Conservation (phyloP, 352 stramenopile genomes). For the Pythium utonaiense region DNA sequence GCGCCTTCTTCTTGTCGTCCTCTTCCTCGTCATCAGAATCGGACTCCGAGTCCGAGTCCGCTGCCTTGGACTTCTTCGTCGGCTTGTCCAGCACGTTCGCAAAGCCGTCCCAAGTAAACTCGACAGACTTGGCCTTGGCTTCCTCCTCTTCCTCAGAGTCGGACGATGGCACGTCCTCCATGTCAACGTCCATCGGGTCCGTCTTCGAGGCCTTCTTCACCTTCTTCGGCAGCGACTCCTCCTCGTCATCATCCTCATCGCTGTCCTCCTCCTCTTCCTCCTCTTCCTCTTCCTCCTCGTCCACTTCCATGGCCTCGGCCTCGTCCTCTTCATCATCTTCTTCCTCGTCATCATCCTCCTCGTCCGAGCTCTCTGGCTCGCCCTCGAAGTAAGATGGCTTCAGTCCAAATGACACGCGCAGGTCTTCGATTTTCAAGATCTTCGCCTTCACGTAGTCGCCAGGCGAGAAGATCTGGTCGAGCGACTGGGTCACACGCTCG, state of each 20-base stretch:
- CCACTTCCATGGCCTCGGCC: slow-evolving; percentile 31
- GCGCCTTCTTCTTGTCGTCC: slow-evolving; percentile 60
- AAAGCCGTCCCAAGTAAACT: slow-evolving; percentile 87
- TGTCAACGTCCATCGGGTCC: slow-evolving; percentile 40
- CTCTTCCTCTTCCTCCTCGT: slow-evolving; percentile 44
- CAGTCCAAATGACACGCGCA: slow-evolving; percentile 92
- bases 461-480: slow-evolving; percentile 92
- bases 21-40: slow-evolving; percentile 41
- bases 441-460: slow-evolving; percentile 97
- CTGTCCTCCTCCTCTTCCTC: slow-evolving; percentile 47
- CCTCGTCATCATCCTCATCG: slow-evolving; percentile 44
- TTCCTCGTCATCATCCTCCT: slow-evolving; percentile 77
- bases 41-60: slow-evolving; percentile 47
- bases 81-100: slow-evolving; percentile 55
- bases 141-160: slow-evolving; percentile 58
- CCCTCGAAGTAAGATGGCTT: slow-evolving; percentile 96
- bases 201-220: slow-evolving; percentile 20
- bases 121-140: slow-evolving; percentile 35
- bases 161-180: slow-evolving; percentile 48
- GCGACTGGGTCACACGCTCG: slow-evolving; percentile 89
- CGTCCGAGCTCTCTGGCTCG: slow-evolving; percentile 87
- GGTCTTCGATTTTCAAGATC: slow-evolving; percentile 92
- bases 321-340: slow-evolving; percentile 47
- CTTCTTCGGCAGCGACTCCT: slow-evolving; percentile 30
- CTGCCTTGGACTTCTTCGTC: slow-evolving; percentile 38